Evolutionary conservation across 768 basidiomycete species (phyloP).

Genomic region (Collybia mongolica): DNA sequence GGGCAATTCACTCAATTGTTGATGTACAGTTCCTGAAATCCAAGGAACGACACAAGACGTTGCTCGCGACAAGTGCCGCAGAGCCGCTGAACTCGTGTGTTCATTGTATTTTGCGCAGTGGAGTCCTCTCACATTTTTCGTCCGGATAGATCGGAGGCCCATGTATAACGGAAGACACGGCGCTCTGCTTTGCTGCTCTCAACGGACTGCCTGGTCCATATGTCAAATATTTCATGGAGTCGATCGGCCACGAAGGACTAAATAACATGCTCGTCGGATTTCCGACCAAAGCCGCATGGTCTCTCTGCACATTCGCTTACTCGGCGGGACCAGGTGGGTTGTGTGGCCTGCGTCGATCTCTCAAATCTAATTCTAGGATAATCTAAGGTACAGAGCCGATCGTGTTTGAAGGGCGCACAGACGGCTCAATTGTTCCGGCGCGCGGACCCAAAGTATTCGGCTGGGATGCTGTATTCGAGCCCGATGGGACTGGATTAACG

Average conservation of each 20-base stretch:
- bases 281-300: slow-evolving; percentile 75
- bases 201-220: slow-evolving; percentile 95
- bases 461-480: slow-evolving; percentile 90
- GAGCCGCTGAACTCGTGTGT: slow-evolving; percentile 78
- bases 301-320: slow-evolving; percentile 96
- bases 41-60: slow-evolving; percentile 94
- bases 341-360: background rate
- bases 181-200: slow-evolving; percentile 86
- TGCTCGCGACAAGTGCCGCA: slow-evolving; percentile 80
- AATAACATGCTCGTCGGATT: slow-evolving; percentile 83
- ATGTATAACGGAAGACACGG: slow-evolving; percentile 88
- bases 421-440: slow-evolving; percentile 86
- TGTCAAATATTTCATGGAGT: slow-evolving; percentile 89
- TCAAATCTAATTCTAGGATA: background rate
- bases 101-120: background rate
- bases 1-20: background rate
- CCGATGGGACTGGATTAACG: slow-evolving; percentile 75
- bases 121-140: background rate
- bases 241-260: slow-evolving; percentile 86
- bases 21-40: slow-evolving; percentile 77
- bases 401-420: slow-evolving; percentile 77
- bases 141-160: slow-evolving; percentile 41
- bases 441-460: slow-evolving; percentile 81
- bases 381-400: slow-evolving; percentile 61
- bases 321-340: slow-evolving; percentile 68